phyloP scores from a whole-genome alignment of 2,329 filamentous ascomycete genomes.

The Fusarium mangiferae region DNA sequence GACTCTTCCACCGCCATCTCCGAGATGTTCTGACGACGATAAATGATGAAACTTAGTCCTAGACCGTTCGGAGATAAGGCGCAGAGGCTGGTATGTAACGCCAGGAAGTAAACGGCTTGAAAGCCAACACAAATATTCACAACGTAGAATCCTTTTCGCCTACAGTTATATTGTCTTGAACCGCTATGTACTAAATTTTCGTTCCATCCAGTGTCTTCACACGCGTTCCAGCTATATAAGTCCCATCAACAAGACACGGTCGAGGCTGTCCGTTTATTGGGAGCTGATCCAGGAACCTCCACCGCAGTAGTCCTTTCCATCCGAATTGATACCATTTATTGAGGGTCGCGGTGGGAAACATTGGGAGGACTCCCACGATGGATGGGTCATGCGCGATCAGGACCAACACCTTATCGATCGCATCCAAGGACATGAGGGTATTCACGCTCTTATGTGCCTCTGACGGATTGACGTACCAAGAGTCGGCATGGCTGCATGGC shows the following conservation, averaged over 20 bases:
- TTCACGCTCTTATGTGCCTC: constrained; percentile 12
- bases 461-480: constrained; percentile 28
- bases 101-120: too few relatives aligned
- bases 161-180: too few relatives aligned
- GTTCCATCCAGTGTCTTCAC: not conserved
- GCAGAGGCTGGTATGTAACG: too few relatives aligned
- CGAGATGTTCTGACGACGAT: too few relatives aligned
- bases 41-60: too few relatives aligned
- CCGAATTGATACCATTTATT: not conserved
- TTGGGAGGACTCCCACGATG: not conserved
- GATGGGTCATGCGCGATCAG: constrained; percentile 32
- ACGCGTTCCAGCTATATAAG: not conserved
- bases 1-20: too few relatives aligned
- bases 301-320: not conserved
- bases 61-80: too few relatives aligned
- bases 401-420: constrained; percentile 19
- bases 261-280: not conserved
- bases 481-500: constrained; percentile 1
- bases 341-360: not conserved
- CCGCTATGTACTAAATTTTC: not conserved
- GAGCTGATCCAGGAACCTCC: constrained; percentile 5
- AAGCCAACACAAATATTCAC: too few relatives aligned
- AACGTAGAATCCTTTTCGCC: too few relatives aligned
- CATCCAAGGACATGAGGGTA: constrained; percentile 14
- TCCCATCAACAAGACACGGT: constrained; percentile 12